Percentiles rank a stretch among this genome's conserved stretches.
Conservation (phyloP, 2,329 filamentous ascomycete species). For the Cladosporium austrohemisphaericum region DNA sequence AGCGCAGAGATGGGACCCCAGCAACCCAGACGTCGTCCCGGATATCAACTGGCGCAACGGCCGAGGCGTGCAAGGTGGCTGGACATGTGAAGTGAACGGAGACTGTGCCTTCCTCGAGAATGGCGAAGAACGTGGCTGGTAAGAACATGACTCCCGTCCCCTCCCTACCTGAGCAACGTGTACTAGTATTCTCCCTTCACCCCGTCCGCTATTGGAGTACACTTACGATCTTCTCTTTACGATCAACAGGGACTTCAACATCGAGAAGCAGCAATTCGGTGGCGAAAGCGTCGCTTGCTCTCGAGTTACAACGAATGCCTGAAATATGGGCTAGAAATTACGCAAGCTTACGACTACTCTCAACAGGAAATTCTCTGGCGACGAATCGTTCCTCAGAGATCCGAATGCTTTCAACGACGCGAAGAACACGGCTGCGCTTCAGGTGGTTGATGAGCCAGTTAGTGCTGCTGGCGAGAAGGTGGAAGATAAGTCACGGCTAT, state of each 20-base stretch:
- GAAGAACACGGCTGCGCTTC: conserved; percentile 18
- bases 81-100: conserved; percentile 75
- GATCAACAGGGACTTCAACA: conserved; percentile 31
- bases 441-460: conserved; percentile 5
- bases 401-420: conserved; percentile 38
- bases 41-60: conserved; percentile 54
- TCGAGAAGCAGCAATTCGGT: conserved; percentile 23
- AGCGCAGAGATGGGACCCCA: conserved; percentile 26
- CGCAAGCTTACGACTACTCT: conserved; percentile 12
- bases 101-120: conserved; percentile 77
- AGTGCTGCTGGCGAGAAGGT: background rate
- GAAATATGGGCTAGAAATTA: conserved; percentile 5
- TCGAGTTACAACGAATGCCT: background rate
- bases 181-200: conserved; percentile 2
- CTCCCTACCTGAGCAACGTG: background rate
- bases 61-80: conserved; percentile 67
- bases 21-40: conserved; percentile 37
- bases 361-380: conserved; percentile 52
- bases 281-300: background rate
- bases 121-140: conserved; percentile 89
- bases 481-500: conserved; percentile 13
- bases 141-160: conserved; percentile 31
- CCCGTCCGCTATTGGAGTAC: conserved; percentile 13
- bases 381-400: conserved; percentile 52
- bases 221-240: conserved; percentile 24